Evolutionary conservation across 352 stramenopile species (phyloP).

Genomic region (Phytophthora hibernalis): DNA sequence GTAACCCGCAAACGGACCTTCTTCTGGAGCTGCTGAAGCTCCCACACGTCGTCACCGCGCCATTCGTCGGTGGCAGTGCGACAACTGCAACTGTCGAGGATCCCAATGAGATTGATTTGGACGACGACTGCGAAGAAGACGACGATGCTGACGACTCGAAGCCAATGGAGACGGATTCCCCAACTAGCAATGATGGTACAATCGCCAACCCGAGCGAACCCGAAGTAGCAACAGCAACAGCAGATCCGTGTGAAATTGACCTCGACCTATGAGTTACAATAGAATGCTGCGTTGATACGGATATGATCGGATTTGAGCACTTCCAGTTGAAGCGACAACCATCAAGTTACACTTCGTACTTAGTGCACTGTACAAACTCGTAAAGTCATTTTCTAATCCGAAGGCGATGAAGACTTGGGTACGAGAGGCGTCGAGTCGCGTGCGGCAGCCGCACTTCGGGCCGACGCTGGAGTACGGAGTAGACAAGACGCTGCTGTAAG

Average conservation of each 20-base stretch:
- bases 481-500: conserved; percentile 58
- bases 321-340: no score
- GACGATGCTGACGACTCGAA: conserved; percentile 15
- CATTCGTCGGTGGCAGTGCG: conserved; percentile 58
- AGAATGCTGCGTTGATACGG: background rate
- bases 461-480: conserved; percentile 74
- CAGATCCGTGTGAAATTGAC: conserved; percentile 47
- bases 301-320: no score
- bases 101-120: conserved; percentile 67
- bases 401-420: conserved; percentile 84
- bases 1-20: conserved; percentile 96
- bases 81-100: conserved; percentile 37
- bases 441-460: conserved; percentile 51
- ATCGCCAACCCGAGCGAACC: background rate
- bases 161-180: conserved; percentile 28
- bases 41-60: conserved; percentile 94
- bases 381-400: background rate
- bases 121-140: conserved; percentile 35
- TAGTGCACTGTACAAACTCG: background rate
- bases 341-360: background rate
- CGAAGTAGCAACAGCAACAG: conserved; percentile 18
- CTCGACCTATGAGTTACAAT: conserved; percentile 39
- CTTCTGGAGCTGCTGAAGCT: conserved; percentile 93
- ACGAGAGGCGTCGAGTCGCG: conserved; percentile 60
- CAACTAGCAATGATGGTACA: conserved; percentile 5